These are phyloP conservation scores for Cladosporium phlei DNA, from an alignment of 2,329 filamentous ascomycete genomes.

Conservation along the genomic window DNA sequence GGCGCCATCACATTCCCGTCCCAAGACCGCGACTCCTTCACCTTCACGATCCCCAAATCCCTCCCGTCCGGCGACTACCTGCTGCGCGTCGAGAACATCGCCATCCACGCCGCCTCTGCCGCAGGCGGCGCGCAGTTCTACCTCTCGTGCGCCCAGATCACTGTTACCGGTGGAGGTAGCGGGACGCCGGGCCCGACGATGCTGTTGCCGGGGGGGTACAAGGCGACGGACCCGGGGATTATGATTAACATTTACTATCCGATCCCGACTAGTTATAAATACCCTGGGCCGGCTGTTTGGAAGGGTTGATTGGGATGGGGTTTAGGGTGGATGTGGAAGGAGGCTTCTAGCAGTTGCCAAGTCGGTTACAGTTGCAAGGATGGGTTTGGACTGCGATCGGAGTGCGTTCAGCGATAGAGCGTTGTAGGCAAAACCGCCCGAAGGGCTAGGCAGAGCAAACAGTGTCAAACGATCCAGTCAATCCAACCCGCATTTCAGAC, in stretches of 20 bases:
- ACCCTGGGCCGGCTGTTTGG: constrained; percentile 31
- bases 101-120: constrained; percentile 46
- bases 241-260: constrained; percentile 33
- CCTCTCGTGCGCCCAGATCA: constrained; percentile 29
- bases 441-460: no score
- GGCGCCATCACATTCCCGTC: constrained; percentile 13
- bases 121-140: constrained; percentile 36
- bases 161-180: constrained; percentile 13
- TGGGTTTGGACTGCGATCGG: no score
- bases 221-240: constrained; percentile 40
- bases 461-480: no score
- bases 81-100: constrained; percentile 51
- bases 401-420: no score
- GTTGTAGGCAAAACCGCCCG: no score
- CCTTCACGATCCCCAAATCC: constrained; percentile 43
- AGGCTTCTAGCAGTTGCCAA: no score
- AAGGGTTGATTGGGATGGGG: no score
- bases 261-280: constrained; percentile 29
- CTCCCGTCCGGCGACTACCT: constrained; percentile 53
- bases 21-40: constrained; percentile 11
- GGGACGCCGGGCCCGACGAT: constrained; percentile 32
- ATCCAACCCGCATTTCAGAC: no score
- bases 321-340: no score
- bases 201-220: constrained; percentile 37
- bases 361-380: no score